phyloP scores from a whole-genome alignment of 179 eudicot genomes.

The Nepenthes alata region DNA sequence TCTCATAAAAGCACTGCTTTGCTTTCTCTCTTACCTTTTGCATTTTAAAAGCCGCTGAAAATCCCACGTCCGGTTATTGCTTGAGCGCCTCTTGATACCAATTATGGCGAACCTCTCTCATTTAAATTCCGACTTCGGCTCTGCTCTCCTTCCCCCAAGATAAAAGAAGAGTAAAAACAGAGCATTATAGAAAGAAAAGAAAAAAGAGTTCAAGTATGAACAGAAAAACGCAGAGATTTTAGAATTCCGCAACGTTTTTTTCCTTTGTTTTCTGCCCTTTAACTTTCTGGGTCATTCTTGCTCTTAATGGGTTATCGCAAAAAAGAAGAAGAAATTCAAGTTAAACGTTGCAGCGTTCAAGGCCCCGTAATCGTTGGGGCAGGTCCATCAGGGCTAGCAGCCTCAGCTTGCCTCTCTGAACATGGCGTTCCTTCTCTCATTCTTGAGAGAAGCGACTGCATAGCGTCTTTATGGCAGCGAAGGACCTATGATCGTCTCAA shows the following conservation, averaged over 20 bases:
- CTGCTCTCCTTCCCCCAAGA: too few relatives aligned
- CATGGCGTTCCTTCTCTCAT: constrained; percentile 49
- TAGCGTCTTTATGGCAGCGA: constrained; percentile 79
- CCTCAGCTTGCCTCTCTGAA: constrained; percentile 53
- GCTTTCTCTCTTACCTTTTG: too few relatives aligned
- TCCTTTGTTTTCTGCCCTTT: background rate
- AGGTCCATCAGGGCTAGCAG: constrained; percentile 89
- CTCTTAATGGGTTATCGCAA: constrained; percentile 30
- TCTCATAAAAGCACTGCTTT: constrained; percentile 9
- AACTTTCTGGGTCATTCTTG: background rate
- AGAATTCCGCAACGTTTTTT: background rate
- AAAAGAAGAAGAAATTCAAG: constrained; percentile 11
- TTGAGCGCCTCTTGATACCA: too few relatives aligned
- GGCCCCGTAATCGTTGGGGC: constrained; percentile 85
- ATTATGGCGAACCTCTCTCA: too few relatives aligned
- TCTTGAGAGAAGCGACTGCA: constrained; percentile 67
- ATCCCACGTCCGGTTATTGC: too few relatives aligned
- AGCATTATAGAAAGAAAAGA: too few relatives aligned
- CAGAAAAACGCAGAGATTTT: background rate
- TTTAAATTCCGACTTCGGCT: too few relatives aligned
- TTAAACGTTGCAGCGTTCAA: constrained; percentile 11
- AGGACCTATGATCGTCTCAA: constrained; percentile 70
- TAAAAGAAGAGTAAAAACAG: background rate
- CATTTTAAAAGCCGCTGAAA: too few relatives aligned
- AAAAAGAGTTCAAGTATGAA: background rate